Percentiles rank a stretch among this genome's conserved stretches.
Conservation (phyloP, 2,329 filamentous ascomycete genomes). For the Taxawa tesnikishii region DNA sequence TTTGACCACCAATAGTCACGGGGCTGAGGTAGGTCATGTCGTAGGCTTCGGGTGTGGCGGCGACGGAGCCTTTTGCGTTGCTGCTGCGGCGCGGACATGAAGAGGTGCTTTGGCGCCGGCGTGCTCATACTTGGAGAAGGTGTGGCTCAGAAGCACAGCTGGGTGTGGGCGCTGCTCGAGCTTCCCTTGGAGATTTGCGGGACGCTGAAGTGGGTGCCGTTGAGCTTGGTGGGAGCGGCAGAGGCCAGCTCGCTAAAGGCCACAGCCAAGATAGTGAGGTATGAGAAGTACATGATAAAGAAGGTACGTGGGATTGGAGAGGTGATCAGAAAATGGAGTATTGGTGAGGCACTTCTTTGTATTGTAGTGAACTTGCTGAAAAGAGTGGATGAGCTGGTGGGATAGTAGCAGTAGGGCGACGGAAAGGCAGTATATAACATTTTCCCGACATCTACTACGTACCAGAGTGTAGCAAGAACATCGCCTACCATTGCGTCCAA, state of each 20-base stretch:
- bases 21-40: constrained; percentile 31
- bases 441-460: too few relatives aligned
- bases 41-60: not conserved
- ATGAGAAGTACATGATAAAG: constrained; percentile 17
- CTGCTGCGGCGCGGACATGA: not conserved
- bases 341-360: too few relatives aligned
- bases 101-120: constrained; percentile 2
- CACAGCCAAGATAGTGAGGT: constrained; percentile 15
- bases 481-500: too few relatives aligned
- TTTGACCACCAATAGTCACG: constrained; percentile 51
- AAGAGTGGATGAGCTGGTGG: too few relatives aligned
- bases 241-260: constrained; percentile 15
- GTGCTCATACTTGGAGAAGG: constrained; percentile 2
- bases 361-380: too few relatives aligned
- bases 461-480: too few relatives aligned
- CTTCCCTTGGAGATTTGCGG: constrained; percentile 25
- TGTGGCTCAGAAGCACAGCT: constrained; percentile 17
- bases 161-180: constrained; percentile 17
- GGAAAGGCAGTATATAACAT: too few relatives aligned
- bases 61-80: not conserved
- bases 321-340: too few relatives aligned
- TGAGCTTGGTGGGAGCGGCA: constrained; percentile 16
- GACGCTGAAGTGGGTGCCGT: constrained; percentile 12
- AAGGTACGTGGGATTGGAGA: constrained; percentile 1
- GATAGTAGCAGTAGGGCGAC: too few relatives aligned